Evolutionary conservation across 2,329 filamentous ascomycete species (phyloP), one percentile per base, ranked within the genome.

Genomic region (Penicillium paneum): DNA sequence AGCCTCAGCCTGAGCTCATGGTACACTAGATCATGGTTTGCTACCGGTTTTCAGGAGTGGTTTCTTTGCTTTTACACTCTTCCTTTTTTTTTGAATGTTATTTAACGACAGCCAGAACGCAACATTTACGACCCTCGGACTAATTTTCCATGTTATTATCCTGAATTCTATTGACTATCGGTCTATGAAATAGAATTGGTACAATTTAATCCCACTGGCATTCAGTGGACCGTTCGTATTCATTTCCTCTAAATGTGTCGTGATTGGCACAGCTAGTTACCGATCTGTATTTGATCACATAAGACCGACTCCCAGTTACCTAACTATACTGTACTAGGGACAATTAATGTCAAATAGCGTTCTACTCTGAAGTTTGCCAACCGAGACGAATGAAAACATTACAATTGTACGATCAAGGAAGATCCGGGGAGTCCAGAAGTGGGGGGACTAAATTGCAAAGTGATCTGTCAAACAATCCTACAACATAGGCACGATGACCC

Each of bases 1-100:
- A 67, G 46, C 68, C 72, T 35, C 67, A 76, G 50, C 64, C 70
- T 8, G 75, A 79, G 56, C 69, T 78, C 26, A 78, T 79, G 76
- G 77, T 77, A 41, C 77, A 79, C 64, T 79, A 65, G 67, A 48
- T 44, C 13, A 39, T 10, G 31, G 38, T 45, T 29, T 51, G 19
- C 47, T 26, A 32, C 42, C 48, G 34, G 26, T 45, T 53, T 44
- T 29, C 34, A 49, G 51, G 10, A 34, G 43, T 32, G 36, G 39
- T 52, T 38, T 24, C 41, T 52, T 57, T 45, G 26, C 46, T 49
- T 52, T 48, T 49, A n/a, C 17, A 38, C 48, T 55, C 52, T 59
- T 54, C 49, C 52, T 29, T 36, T 34, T 24, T 24, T 24, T 56
- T 52, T 52, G 54, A 48, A 70, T 70, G 62, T 61, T 66, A 59